phyloP scores from a whole-genome alignment of 306 rosid genomes.

The barrel medic (Medicago truncatula) region MtrunA17r5.0-ANR NC_053043.1:13225501-13226000 shows the following conservation, averaged over 20 bases:
- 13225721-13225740: conserved; percentile 3
- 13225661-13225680: background rate
- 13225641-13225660: background rate
- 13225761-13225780: conserved; percentile 3
- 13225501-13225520: conserved; percentile 34
- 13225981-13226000: background rate
- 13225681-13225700: background rate
- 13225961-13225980: background rate
- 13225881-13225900: background rate
- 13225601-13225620: background rate
- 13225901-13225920: too few species aligned
- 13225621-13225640: conserved; percentile 28
- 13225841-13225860: background rate
- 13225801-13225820: background rate
- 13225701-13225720: background rate
- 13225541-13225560: conserved; percentile 25
- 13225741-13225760: background rate
- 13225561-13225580: background rate
- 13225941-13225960: background rate
- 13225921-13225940: too few species aligned
- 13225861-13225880: background rate
- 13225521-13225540: background rate
- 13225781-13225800: background rate
- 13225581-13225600: background rate
- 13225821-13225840: background rate